Percentiles rank a stretch among this genome's conserved stretches.
Conservation (phyloP, 441 rosid genomes). For the Viola pubescens region DNA sequence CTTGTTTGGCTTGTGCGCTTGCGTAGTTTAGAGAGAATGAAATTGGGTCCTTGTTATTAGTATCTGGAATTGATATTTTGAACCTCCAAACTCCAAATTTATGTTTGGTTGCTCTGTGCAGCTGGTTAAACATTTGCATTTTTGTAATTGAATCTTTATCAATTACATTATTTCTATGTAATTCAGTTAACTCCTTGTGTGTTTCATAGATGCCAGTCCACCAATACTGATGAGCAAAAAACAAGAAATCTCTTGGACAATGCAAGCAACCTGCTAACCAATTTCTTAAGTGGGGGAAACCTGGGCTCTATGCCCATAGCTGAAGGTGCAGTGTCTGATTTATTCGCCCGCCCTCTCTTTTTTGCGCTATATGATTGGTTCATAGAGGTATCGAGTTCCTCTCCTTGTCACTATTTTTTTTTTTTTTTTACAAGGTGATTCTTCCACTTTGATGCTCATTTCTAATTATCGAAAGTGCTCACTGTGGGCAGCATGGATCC, state of each 20-base stretch:
- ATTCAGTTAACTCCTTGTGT: background rate
- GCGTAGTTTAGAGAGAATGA: too few species aligned
- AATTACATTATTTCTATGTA: background rate
- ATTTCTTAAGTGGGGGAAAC: slow-evolving; percentile 65
- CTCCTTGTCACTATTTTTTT: slow-evolving; percentile 1
- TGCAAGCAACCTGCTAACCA: slow-evolving; percentile 82
- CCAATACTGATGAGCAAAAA: slow-evolving; percentile 44
- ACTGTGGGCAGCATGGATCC: slow-evolving; percentile 64
- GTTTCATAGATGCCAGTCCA: slow-evolving; percentile 57
- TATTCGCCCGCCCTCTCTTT: slow-evolving; percentile 76
- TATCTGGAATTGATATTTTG: too few species aligned
- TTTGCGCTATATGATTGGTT: slow-evolving; percentile 87
- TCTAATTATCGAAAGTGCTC: background rate
- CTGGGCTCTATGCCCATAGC: slow-evolving; percentile 81
- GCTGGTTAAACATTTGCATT: too few species aligned
- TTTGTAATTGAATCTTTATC: too few species aligned
- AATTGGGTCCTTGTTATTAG: too few species aligned
- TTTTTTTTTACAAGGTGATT: background rate
- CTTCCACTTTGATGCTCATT: background rate
- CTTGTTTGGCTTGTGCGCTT: too few species aligned
- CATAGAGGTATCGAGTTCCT: slow-evolving; percentile 46
- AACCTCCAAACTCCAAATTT: too few species aligned
- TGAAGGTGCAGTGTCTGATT: slow-evolving; percentile 88
- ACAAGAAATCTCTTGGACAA: slow-evolving; percentile 61
- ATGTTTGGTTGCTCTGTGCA: too few species aligned